These are phyloP conservation scores for Sporothrix pallida DNA, from an alignment of 2,329 filamentous ascomycete genomes.

Conservation along the genomic window DNA sequence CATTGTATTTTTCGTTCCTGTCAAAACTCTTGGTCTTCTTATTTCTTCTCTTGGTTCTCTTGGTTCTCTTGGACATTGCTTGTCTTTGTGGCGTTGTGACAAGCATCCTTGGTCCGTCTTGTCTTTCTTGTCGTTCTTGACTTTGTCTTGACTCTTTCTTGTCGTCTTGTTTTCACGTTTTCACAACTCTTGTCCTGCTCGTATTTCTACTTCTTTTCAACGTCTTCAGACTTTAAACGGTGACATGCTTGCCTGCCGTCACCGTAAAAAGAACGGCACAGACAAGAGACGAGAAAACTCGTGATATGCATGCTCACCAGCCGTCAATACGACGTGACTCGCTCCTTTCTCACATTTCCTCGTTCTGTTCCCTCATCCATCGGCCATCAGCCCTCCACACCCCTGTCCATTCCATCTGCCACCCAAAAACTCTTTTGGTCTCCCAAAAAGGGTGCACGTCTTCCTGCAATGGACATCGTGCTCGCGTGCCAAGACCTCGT, in stretches of 20 bases:
- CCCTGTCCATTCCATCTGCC: constrained; percentile 3
- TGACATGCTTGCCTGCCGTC: too few relatives aligned
- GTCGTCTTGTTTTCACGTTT: neutral
- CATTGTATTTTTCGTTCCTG: too few relatives aligned
- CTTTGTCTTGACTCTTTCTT: neutral
- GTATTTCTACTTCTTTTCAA: neutral
- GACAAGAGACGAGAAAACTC: neutral
- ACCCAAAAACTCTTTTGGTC: too few relatives aligned
- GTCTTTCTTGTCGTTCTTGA: neutral
- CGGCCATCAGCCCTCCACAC: neutral
- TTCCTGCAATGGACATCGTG: constrained; percentile 21
- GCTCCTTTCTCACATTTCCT: neutral
- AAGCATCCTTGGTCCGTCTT: too few relatives aligned
- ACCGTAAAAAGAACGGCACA: neutral
- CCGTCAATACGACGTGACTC: neutral
- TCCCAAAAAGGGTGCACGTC: neutral
- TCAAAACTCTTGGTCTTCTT: too few relatives aligned
- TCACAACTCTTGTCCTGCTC: neutral
- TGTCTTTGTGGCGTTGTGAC: too few relatives aligned
- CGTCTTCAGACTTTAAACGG: neutral
- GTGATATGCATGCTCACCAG: neutral
- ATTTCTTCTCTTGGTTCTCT: too few relatives aligned
- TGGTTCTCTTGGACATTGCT: too few relatives aligned
- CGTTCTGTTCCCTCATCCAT: neutral
- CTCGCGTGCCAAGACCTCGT: constrained; percentile 33